Conservation (phyloP, 208 protist genomes). For the Blastocrithidia nonstop region DNA sequence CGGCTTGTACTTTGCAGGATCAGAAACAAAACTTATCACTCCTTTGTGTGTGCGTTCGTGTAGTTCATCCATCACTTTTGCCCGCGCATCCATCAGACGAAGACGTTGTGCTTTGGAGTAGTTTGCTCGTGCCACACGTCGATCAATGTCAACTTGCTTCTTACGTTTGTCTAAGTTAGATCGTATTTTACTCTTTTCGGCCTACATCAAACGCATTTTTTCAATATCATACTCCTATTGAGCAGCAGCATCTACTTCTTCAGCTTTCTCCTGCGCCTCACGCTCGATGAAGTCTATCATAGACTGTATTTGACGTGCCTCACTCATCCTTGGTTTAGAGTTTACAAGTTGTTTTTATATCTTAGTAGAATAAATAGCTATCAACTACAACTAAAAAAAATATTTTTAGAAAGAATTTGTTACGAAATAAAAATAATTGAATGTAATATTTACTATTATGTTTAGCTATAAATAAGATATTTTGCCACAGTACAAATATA, state of each 20-base stretch:
- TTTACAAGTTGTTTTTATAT: too few species aligned
- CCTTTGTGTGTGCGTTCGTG: constrained; percentile 49
- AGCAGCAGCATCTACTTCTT: constrained; percentile 75
- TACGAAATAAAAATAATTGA: constrained; percentile 7
- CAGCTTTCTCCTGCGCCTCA: constrained; percentile 82
- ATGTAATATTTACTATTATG: not conserved
- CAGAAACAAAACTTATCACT: constrained; percentile 28
- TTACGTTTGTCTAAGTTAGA: constrained; percentile 54
- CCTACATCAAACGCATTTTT: constrained; percentile 79
- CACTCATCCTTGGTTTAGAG: constrained; percentile 76
- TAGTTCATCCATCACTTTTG: constrained; percentile 60
- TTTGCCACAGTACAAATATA: too few species aligned
- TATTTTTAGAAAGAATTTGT: too few species aligned
- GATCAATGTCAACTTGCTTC: constrained; percentile 74
- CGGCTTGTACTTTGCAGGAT: constrained; percentile 40
- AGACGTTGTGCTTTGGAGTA: constrained; percentile 70
- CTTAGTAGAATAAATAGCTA: too few species aligned
- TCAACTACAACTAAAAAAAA: too few species aligned
- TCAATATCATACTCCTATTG: constrained; percentile 85
- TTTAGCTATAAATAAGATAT: too few species aligned
- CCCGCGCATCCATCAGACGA: constrained; percentile 69
- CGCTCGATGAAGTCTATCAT: constrained; percentile 91
- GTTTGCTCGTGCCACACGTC: constrained; percentile 70
- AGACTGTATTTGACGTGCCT: constrained; percentile 82
- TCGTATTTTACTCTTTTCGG: constrained; percentile 73